These are phyloP conservation scores for Exophiala sp. DNA, from an alignment of 2,329 filamentous ascomycete genomes.

Conservation along the genomic window DNA sequence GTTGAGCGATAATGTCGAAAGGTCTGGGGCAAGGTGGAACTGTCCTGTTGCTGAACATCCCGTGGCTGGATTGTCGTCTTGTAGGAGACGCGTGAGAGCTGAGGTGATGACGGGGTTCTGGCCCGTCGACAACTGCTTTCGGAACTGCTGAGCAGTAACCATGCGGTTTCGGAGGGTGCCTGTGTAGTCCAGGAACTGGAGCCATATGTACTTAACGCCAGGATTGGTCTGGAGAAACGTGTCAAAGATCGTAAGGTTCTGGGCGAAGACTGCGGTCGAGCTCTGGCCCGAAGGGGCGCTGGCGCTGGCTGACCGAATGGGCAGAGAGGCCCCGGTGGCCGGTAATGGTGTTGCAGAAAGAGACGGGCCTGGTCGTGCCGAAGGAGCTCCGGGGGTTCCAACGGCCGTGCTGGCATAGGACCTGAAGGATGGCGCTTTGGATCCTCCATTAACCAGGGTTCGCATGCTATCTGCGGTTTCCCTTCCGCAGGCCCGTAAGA, in stretches of 20 bases:
- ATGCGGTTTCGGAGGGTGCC: conserved; percentile 60
- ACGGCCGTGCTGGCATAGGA: conserved; percentile 24
- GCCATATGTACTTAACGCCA: conserved; percentile 59
- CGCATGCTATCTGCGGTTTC: conserved; percentile 22
- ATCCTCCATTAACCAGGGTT: conserved; percentile 27
- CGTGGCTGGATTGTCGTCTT: conserved; percentile 56
- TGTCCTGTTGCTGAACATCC: conserved; percentile 56
- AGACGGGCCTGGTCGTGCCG: conserved; percentile 9
- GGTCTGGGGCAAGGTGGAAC: conserved; percentile 61
- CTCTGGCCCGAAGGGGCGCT: conserved; percentile 13
- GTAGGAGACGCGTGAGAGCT: conserved; percentile 60
- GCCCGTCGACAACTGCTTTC: conserved; percentile 42
- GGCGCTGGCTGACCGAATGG: conserved; percentile 7
- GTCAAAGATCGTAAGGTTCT: conserved; percentile 33
- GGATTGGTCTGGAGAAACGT: conserved; percentile 48
- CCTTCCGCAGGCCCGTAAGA: conserved; percentile 26
- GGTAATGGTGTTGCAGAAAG: conserved; percentile 4
- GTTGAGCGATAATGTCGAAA: conserved; percentile 55
- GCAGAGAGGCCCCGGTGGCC: conserved; percentile 3
- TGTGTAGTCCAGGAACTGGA: conserved; percentile 77
- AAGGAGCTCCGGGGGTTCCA: conserved; percentile 5
- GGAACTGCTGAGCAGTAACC: conserved; percentile 57
- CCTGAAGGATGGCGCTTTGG: conserved; percentile 20
- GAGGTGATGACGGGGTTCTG: conserved; percentile 57
- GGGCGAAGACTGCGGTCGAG: conserved; percentile 12